Base-by-base conservation (phyloP, 768 basidiomycete species). In the Leccinum variicolor region DNA sequence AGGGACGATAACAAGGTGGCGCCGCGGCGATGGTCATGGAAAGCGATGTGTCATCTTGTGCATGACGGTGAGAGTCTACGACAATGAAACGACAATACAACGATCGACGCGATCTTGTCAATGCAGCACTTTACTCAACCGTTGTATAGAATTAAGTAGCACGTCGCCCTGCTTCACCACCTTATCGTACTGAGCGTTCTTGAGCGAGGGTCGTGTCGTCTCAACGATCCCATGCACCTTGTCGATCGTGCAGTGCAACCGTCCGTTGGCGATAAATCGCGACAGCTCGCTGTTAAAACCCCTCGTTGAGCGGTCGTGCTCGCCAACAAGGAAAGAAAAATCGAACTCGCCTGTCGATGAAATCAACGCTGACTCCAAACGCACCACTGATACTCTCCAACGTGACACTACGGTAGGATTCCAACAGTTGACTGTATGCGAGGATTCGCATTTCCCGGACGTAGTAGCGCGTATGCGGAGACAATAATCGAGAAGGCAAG, bases 361-460 rank as follows among this genome's bases (percentile, higher is more conserved):
- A 98, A 8, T 86, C 86, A 26, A 87, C 81, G 48, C 85, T 85
- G 34, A 98, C 95, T 23, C 96, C 96, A 61, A 98, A 98, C 21
- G 94, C 92, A 1, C 80, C 75, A 50, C 85, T 83, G 61, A 98
- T 81, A 64, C 90, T 92, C 52, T 94, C 88, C 21, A 99, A 77
- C 1, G 96, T 98, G 46, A 98, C 79, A 55, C 87, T 90, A 36
- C 88, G 82, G 71, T 98, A 99, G 10, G 84, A 86, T 70, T 98
- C 92, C n/a, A 99, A 78, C 5, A 98, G 79, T 66, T 98, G 96
- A 26, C 81, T 76, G 74, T 97, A 98, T 1, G 95, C 94, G 19
- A 90, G 84, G 62, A 98, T 94, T 33, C 97, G 87, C 92, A 98
- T 94, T 73, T 98, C 96, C 57, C 96, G 88, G 29, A 94, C 81